Evolutionary conservation across 164 flowering plant genomes (phyloP).

Genomic region (Piper betle): DNA sequence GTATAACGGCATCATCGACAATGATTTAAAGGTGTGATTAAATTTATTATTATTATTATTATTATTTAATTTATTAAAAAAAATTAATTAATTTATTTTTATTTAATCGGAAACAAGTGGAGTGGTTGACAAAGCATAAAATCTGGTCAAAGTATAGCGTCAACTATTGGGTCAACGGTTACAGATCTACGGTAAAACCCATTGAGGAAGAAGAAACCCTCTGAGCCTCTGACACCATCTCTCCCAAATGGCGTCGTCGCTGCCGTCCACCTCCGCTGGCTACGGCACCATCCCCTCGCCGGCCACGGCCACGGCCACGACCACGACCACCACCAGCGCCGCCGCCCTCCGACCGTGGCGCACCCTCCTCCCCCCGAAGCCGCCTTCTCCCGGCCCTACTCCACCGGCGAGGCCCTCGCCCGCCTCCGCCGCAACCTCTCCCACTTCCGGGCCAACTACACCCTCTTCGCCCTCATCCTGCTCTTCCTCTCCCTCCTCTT

Average conservation of each 20-base stretch:
- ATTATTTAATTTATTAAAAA: too few species aligned
- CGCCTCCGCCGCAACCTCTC: constrained; percentile 40
- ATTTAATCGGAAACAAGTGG: too few species aligned
- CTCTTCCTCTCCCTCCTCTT: constrained; percentile 41
- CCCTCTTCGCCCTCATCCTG: constrained; percentile 23
- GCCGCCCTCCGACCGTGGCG: constrained; percentile 44
- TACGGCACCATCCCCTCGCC: constrained; percentile 3
- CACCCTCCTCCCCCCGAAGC: constrained; percentile 31
- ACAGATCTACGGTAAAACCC: too few species aligned
- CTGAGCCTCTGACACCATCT: too few species aligned
- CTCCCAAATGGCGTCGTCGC: background rate
- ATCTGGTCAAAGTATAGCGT: too few species aligned
- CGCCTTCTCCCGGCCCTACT: constrained; percentile 34
- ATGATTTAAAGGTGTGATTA: too few species aligned
- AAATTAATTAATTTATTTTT: too few species aligned
- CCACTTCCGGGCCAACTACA: constrained; percentile 51
- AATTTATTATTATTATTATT: too few species aligned
- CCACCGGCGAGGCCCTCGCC: constrained; percentile 32
- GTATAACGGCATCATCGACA: too few species aligned
- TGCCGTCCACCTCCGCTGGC: background rate
- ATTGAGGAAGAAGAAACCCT: too few species aligned
- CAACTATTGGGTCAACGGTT: too few species aligned
- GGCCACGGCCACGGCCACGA: constrained; percentile 6
- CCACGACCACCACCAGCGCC: constrained; percentile 6
- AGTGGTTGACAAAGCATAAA: too few species aligned